Evolutionary conservation across 2,329 filamentous ascomycete species (phyloP).

Genomic region (Conoideocrella luteorostrata): DNA sequence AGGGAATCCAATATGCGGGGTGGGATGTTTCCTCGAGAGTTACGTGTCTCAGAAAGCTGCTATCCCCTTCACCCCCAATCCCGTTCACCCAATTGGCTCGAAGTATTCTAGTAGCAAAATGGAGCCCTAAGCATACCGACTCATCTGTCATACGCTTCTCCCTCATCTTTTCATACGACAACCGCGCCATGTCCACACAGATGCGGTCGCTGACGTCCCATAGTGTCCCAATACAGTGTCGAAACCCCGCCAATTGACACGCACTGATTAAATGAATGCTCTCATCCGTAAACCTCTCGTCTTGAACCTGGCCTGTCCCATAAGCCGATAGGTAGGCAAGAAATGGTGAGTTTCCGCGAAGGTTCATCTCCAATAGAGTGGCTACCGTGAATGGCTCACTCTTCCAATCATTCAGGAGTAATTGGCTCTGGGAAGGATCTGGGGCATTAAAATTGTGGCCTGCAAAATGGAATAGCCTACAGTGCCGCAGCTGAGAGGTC

Average conservation of each 20-base stretch:
- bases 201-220: neutral
- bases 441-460: neutral
- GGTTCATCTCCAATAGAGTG: neutral
- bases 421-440: neutral
- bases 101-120: neutral
- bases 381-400: neutral
- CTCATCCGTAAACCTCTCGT: neutral
- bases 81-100: neutral
- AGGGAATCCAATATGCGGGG: neutral
- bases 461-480: neutral
- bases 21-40: too few relatives aligned
- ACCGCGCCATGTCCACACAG: neutral
- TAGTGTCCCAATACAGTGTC: neutral
- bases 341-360: too few relatives aligned
- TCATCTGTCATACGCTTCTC: neutral
- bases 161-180: neutral
- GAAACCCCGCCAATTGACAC: neutral
- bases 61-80: neutral
- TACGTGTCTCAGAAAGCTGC: too few relatives aligned
- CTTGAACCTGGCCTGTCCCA: neutral
- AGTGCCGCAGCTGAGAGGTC: neutral
- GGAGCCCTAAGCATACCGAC: neutral
- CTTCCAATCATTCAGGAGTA: neutral
- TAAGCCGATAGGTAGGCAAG: neutral
- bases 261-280: neutral